Percentiles rank a stretch among this genome's conserved stretches.
Evolutionary conservation across 768 basidiomycete species (phyloP).

Genomic region (Rickenella mellea): DNA sequence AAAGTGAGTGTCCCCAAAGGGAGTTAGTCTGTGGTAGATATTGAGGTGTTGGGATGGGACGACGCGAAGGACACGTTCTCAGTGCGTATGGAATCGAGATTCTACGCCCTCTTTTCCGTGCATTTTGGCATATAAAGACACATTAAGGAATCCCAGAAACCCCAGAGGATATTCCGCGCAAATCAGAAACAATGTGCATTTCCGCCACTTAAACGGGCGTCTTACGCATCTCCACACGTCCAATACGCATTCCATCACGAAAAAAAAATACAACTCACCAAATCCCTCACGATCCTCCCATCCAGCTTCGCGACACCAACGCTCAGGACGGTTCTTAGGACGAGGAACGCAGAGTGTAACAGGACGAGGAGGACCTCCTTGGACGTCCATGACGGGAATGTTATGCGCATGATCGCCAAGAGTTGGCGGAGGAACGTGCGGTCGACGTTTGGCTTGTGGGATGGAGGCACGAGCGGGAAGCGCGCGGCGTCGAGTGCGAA

Average conservation of each 20-base stretch:
- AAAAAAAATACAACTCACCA: slow-evolving; percentile 35
- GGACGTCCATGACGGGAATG: slow-evolving; percentile 50
- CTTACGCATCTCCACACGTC: not conserved
- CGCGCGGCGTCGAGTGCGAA: slow-evolving; percentile 42
- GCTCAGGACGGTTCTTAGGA: slow-evolving; percentile 79
- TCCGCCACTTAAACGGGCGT: too few species aligned
- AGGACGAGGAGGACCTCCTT: slow-evolving; percentile 68
- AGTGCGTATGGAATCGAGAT: too few species aligned
- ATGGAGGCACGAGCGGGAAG: slow-evolving; percentile 50
- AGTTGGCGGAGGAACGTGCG: slow-evolving; percentile 64
- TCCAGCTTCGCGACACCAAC: slow-evolving; percentile 84
- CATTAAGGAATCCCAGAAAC: too few species aligned
- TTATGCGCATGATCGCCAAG: slow-evolving; percentile 63
- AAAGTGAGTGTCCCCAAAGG: too few species aligned
- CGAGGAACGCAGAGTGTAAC: slow-evolving; percentile 77
- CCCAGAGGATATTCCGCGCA: too few species aligned
- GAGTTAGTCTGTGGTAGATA: too few species aligned
- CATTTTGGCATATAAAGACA: too few species aligned
- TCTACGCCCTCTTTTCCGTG: too few species aligned
- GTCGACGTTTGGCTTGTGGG: slow-evolving; percentile 58
- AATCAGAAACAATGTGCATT: too few species aligned
- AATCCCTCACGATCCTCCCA: slow-evolving; percentile 79
- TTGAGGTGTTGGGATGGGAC: too few species aligned
- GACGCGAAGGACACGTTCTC: too few species aligned
- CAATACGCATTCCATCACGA: not conserved